Evolutionary conservation across 2,329 filamentous ascomycete genomes (phyloP), one percentile per base, ranked within the genome.

Genomic region (Myriosclerotinia duriaeana): DNA sequence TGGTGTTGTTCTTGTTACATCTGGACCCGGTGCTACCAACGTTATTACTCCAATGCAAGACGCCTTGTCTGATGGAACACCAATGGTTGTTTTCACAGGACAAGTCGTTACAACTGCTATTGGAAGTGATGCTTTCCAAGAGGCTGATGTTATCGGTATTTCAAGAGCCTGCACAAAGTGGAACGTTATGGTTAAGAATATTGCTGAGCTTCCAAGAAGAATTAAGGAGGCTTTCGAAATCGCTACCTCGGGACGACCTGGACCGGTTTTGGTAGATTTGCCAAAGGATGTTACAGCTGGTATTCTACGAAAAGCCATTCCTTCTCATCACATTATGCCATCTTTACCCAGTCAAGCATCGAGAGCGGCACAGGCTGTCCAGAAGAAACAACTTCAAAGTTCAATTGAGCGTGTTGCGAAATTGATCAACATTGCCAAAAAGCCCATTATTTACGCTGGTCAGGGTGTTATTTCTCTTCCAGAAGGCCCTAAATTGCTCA

Each of bases 161-260:
- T 96, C 92, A 44, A 87, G 94, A 75, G 89, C 93, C 26, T 97
- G 93, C 84, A 97, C 93, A 73, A 98, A 98, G 83, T 99, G 95
- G 95, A 98, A 98, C 75, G 92, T 96, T 68, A 96, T 98, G 93
- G 92, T 97, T 59, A 97, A 96, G 85, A 94, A 89, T 78, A 88
- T 97, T 65, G 93, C 92, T 61, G 95, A 99, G 80, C 84, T 99
- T 66, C 95, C 95, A 61, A 87, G 91, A 74, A 87, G 94, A 71
- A 98, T 98, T 77, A 97, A 97, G 78, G 95, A 98, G 81, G 95
- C 95, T 59, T 98, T 98, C 76, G 93, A 98, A 81, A 98, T 98
- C 76, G 95, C 95, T 52, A 98, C 92, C 53, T 95, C 90, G 74
- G 95, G 95, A 68, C 87, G 95, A 59, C 95, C 95, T 17, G 95